These are phyloP conservation scores for Exophiala sp. DNA, from an alignment of 2,329 filamentous ascomycete species.

Conservation along the genomic window DNA sequence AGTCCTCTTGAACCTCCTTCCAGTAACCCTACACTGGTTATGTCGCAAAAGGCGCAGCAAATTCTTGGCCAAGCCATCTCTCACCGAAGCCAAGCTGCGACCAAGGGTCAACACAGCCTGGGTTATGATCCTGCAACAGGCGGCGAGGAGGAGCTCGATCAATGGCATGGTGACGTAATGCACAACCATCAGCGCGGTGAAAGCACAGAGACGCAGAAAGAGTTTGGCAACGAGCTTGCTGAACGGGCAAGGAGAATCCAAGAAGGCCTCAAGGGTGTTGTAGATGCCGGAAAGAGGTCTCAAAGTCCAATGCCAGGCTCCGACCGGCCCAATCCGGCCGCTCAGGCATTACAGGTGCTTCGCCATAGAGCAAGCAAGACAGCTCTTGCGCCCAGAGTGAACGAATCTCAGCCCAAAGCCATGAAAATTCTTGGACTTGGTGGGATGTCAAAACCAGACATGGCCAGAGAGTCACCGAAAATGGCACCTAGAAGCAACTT, in stretches of 20 bases:
- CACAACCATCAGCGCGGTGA: conserved; percentile 39
- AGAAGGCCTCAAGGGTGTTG: conserved; percentile 43
- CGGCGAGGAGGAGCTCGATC: conserved; percentile 5
- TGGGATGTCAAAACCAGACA: conserved; percentile 5
- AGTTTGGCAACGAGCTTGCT: conserved; percentile 46
- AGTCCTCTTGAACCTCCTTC: conserved; percentile 9
- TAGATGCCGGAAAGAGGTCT: conserved; percentile 41
- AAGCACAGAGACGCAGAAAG: conserved; percentile 46
- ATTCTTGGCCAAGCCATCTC: conserved; percentile 37
- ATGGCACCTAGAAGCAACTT: conserved; percentile 2
- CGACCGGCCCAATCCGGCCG: conserved; percentile 33
- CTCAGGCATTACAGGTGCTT: conserved; percentile 40
- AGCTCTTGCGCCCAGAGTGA: conserved; percentile 30
- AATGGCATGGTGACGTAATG: conserved; percentile 42
- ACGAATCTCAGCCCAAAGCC: conserved; percentile 34
- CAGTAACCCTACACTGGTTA: conserved; percentile 26
- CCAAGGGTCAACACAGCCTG: conserved; percentile 23
- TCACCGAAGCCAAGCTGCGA: conserved; percentile 29
- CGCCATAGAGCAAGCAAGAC: conserved; percentile 39
- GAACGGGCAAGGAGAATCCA: conserved; percentile 44
- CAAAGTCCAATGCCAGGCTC: conserved; percentile 37
- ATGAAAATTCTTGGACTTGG: conserved; percentile 40
- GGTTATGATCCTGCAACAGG: conserved; percentile 21
- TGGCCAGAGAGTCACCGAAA: conserved; percentile 12
- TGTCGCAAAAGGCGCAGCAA: conserved; percentile 36